These are phyloP conservation scores for Ophiorrhiza pumila DNA, from an alignment of 257 asterid species.

Conservation along the genomic window DNA sequence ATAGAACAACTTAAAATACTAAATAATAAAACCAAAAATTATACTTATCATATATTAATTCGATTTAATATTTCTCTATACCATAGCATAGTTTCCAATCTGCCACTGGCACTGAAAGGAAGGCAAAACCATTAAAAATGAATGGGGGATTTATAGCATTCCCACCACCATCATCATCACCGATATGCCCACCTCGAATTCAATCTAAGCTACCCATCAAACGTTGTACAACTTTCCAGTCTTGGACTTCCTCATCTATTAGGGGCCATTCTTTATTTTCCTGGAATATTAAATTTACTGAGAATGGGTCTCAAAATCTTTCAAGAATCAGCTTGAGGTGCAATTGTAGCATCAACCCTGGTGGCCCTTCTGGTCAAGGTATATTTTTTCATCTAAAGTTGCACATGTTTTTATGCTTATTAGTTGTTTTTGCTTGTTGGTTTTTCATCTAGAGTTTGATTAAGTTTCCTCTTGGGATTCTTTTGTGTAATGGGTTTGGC, in stretches of 20 bases:
- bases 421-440: background rate
- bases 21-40: too few species aligned
- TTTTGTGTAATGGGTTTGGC: background rate
- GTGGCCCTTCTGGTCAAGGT: conserved; percentile 38
- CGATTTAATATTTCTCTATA: too few species aligned
- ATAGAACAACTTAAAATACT: too few species aligned
- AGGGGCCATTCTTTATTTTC: conserved; percentile 9
- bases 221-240: background rate
- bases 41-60: too few species aligned
- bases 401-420: background rate
- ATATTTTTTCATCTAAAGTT: background rate
- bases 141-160: conserved; percentile 30
- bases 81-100: too few species aligned
- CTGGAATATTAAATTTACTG: conserved; percentile 22
- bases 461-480: background rate
- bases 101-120: too few species aligned
- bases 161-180: conserved; percentile 22
- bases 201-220: background rate
- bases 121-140: conserved; percentile 14
- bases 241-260: conserved; percentile 13
- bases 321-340: conserved; percentile 34
- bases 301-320: conserved; percentile 16
- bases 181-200: conserved; percentile 11
- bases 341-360: conserved; percentile 21
- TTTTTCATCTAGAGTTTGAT: background rate